Evolutionary conservation across 352 stramenopile genomes (phyloP).

Genomic region (Phytophthora meadii): DNA sequence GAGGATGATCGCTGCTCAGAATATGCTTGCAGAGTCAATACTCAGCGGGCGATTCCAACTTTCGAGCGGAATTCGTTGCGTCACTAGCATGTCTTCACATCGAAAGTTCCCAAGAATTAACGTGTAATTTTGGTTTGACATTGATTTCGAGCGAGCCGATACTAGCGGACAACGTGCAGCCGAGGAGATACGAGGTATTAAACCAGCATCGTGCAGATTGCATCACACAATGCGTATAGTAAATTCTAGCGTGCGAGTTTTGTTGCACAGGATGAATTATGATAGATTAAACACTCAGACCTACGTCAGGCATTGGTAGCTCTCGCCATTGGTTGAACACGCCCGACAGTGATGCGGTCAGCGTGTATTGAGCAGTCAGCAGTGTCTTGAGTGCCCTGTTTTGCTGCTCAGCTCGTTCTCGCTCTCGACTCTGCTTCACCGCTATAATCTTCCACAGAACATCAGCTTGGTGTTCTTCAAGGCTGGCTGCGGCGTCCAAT

Average conservation of each 20-base stretch:
- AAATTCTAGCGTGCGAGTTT: too few relatives aligned
- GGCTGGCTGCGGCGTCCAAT: background rate
- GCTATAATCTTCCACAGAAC: slow-evolving; percentile 27
- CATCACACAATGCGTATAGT: too few relatives aligned
- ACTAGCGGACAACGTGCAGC: too few relatives aligned
- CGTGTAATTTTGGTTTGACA: background rate
- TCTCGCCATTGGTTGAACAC: slow-evolving; percentile 22
- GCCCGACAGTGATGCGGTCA: slow-evolving; percentile 20
- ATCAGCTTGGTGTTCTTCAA: background rate
- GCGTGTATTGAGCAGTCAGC: slow-evolving; percentile 17
- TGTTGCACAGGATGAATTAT: too few relatives aligned
- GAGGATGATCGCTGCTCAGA: slow-evolving; percentile 25
- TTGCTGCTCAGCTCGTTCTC: slow-evolving; percentile 23
- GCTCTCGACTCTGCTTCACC: slow-evolving; percentile 23
- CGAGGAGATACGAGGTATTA: too few relatives aligned
- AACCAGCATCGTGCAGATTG: too few relatives aligned
- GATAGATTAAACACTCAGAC: slow-evolving; percentile 10
- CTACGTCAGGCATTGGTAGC: slow-evolving; percentile 14
- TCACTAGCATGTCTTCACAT: background rate
- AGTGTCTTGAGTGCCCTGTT: slow-evolving; percentile 34
- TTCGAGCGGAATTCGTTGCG: slow-evolving; percentile 2
- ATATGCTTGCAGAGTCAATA: slow-evolving; percentile 22
- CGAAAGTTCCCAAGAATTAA: slow-evolving; percentile 13
- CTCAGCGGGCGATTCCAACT: slow-evolving; percentile 9
- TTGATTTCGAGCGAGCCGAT: background rate